Percentiles rank a stretch among this genome's conserved stretches.
phyloP scores from a whole-genome alignment of 2,329 filamentous ascomycete genomes.

The Colletotrichum sp. region DNA sequence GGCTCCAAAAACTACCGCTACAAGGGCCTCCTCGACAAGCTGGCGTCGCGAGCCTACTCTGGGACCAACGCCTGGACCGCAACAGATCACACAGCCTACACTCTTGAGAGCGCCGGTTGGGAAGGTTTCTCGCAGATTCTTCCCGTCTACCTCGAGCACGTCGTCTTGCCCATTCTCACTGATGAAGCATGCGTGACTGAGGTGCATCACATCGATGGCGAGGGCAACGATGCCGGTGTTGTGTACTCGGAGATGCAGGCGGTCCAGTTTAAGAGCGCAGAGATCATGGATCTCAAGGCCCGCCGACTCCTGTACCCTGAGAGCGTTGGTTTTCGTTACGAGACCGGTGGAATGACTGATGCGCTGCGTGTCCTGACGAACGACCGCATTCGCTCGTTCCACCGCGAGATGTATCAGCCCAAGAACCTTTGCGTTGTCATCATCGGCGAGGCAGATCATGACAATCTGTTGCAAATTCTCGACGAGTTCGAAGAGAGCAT shows the following conservation, averaged over 20 bases:
- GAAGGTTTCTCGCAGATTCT: constrained; percentile 94
- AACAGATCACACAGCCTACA: constrained; percentile 95
- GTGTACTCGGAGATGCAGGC: constrained; percentile 99
- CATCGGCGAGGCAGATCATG: constrained; percentile 88
- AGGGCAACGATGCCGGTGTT: constrained; percentile 93
- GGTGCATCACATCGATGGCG: constrained; percentile 92
- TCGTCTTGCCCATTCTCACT: constrained; percentile 88
- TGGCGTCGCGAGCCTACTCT: constrained; percentile 92
- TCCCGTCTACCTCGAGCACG: constrained; percentile 93
- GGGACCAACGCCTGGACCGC: constrained; percentile 97
- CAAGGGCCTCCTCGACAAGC: constrained; percentile 93
- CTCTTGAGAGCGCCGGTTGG: constrained; percentile 93
- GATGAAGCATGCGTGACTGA: constrained; percentile 94
- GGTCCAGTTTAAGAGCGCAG: constrained; percentile 80
- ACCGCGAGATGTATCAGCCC: constrained; percentile 96
- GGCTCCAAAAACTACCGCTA: constrained; percentile 93
- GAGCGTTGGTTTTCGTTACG: constrained; percentile 91
- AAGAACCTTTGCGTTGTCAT: constrained; percentile 92
- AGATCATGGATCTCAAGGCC: constrained; percentile 86
- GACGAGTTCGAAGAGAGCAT: constrained; percentile 90
- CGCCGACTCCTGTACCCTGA: constrained; percentile 85
- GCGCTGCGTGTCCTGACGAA: constrained; percentile 84
- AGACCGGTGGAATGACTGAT: constrained; percentile 98
- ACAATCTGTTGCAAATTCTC: constrained; percentile 78
- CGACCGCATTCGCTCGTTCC: constrained; percentile 91